phyloP scores from a whole-genome alignment of 1,284 basidiomycete genomes.

The Chondrostereum purpureum region DNA sequence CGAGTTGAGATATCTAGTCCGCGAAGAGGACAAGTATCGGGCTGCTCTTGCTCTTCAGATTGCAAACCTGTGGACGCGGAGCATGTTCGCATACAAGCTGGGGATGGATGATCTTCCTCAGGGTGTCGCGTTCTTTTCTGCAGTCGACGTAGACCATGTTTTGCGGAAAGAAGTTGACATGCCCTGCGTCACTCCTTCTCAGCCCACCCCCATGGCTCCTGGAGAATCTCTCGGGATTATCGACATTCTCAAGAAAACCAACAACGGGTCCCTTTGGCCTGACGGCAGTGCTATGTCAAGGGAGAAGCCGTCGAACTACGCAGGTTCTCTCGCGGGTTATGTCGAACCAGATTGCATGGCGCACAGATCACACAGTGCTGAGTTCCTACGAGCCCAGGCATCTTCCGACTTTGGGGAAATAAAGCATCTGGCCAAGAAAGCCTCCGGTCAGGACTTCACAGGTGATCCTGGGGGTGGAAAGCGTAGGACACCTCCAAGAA shows the following conservation, averaged over 20 bases:
- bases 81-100: slow-evolving; percentile 86
- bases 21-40: slow-evolving; percentile 84
- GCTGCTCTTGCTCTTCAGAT: slow-evolving; percentile 92
- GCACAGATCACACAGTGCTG: slow-evolving; percentile 55
- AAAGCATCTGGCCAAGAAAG: slow-evolving; percentile 52
- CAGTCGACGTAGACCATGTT: slow-evolving; percentile 90
- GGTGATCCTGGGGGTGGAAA: slow-evolving; percentile 25
- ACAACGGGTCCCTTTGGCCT: slow-evolving; percentile 54
- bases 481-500: slow-evolving; percentile 11
- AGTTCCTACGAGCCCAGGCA: slow-evolving; percentile 71
- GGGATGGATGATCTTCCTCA: slow-evolving; percentile 96
- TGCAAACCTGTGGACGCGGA: slow-evolving; percentile 93
- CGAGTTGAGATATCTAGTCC: slow-evolving; percentile 90
- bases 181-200: slow-evolving; percentile 91
- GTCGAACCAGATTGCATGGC: slow-evolving; percentile 46
- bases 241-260: slow-evolving; percentile 59
- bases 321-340: slow-evolving; percentile 41
- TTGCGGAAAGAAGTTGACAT: slow-evolving; percentile 96
- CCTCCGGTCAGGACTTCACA: slow-evolving; percentile 32
- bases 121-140: slow-evolving; percentile 93
- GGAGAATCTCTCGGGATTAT: slow-evolving; percentile 83
- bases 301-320: slow-evolving; percentile 16
- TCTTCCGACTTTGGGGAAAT: slow-evolving; percentile 63
- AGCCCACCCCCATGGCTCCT: slow-evolving; percentile 74
- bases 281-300: slow-evolving; percentile 50